These are phyloP conservation scores for Chenopodium suecicum DNA, from an alignment of 148 eudicot genomes.

Conservation along the genomic window DNA sequence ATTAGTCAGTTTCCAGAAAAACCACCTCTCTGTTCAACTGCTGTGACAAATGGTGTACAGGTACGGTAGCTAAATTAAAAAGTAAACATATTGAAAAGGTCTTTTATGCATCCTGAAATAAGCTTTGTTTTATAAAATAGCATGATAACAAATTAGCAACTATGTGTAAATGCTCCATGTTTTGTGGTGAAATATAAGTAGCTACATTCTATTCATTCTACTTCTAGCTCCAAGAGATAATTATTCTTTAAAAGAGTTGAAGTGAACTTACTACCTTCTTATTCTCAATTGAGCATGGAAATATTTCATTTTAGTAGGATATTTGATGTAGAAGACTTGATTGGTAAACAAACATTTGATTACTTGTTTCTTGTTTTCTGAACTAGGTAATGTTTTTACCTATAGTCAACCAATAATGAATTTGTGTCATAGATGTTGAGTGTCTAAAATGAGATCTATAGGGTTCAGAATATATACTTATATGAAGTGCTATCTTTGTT, in stretches of 20 bases:
- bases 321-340: neutral
- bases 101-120: neutral
- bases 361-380: neutral
- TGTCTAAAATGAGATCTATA: neutral
- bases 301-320: neutral
- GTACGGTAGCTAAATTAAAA: slow-evolving; percentile 29
- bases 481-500: neutral
- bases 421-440: neutral
- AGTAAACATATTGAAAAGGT: neutral
- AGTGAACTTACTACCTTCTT: neutral
- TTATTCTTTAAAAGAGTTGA: neutral
- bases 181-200: neutral
- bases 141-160: neutral
- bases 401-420: neutral
- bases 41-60: slow-evolving; percentile 88
- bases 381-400: neutral
- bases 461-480: neutral
- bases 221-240: neutral
- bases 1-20: slow-evolving; percentile 69
- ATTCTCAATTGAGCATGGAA: neutral
- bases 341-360: neutral
- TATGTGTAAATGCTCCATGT: neutral
- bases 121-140: neutral
- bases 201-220: neutral
- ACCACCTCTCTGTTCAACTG: slow-evolving; percentile 65